Percentiles rank a stretch among this genome's conserved stretches.
Conservation (phyloP, 495 filamentous ascomycete species). For the Hypoxylon perforatum region DNA sequence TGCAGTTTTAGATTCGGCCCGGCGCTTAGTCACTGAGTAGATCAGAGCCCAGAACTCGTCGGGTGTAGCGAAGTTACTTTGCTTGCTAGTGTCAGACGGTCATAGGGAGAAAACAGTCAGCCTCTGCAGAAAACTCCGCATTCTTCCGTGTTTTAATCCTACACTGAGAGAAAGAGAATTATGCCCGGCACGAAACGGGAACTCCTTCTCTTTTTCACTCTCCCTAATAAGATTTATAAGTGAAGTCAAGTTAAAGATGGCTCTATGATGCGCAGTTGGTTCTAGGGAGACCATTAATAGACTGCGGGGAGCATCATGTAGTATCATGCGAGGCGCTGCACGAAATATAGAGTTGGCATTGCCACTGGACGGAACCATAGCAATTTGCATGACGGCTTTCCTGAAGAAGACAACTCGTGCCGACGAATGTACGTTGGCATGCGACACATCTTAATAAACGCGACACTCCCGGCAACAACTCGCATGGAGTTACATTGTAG, state of each 20-base stretch:
- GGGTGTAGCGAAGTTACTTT: background rate
- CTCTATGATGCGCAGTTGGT: conserved; percentile 2
- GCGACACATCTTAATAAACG: background rate
- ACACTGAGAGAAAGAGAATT: conserved; percentile 2
- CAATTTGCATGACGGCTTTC: conserved; percentile 1
- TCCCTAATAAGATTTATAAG: background rate
- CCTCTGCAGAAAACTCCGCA: conserved; percentile 5
- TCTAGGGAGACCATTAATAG: conserved; percentile 11
- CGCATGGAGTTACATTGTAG: conserved; percentile 35
- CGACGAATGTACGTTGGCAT: conserved; percentile 9
- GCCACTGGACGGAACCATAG: conserved; percentile 1
- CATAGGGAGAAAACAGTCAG: conserved; percentile 4
- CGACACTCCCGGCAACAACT: conserved; percentile 10
- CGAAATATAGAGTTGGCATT: background rate
- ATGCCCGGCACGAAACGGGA: conserved; percentile 2
- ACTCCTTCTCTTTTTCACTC: too few relatives aligned
- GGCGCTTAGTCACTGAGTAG: conserved; percentile 27
- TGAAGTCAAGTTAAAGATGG: conserved; percentile 10
- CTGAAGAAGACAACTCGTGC: conserved; percentile 4
- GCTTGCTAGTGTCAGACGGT: conserved; percentile 9
- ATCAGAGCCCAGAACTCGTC: conserved; percentile 7
- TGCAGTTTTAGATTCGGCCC: conserved; percentile 1
- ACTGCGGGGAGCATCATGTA: conserved; percentile 10
- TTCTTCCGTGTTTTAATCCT: conserved; percentile 8
- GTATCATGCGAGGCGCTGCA: conserved; percentile 18